Conservation (phyloP, 345 rosid species). For the Eucalyptus fibrosa region DNA sequence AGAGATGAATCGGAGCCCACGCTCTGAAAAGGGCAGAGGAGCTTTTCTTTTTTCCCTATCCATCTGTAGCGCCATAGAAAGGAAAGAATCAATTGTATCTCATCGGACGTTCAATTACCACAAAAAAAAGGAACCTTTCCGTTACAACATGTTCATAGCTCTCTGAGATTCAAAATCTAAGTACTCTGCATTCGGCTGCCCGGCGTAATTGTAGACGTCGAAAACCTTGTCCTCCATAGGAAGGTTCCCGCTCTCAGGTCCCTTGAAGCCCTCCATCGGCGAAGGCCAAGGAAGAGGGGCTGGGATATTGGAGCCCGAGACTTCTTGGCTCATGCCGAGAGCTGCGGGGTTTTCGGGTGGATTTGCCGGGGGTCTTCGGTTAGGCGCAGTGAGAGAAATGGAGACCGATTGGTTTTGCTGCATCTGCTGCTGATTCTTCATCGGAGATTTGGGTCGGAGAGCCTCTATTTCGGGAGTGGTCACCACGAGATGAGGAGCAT, state of each 20-base stretch:
- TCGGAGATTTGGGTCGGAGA: constrained; percentile 90
- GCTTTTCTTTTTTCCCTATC: neutral
- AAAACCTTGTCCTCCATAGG: constrained; percentile 34
- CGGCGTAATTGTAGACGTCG: constrained; percentile 36
- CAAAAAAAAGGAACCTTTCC: neutral
- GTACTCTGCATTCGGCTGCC: constrained; percentile 26
- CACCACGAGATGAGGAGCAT: constrained; percentile 72
- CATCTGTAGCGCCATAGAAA: neutral
- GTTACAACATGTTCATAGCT: constrained; percentile 31
- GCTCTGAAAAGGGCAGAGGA: neutral
- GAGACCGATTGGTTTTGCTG: constrained; percentile 42
- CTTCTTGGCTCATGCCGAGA: constrained; percentile 49
- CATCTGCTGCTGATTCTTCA: constrained; percentile 89
- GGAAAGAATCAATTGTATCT: neutral
- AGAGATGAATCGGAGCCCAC: neutral
- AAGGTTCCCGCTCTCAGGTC: constrained; percentile 28
- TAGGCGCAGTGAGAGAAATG: constrained; percentile 48
- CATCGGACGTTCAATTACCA: neutral
- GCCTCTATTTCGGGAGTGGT: constrained; percentile 85
- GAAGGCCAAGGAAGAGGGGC: constrained; percentile 51
- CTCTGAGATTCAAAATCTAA: constrained; percentile 38
- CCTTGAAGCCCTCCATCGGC: constrained; percentile 53
- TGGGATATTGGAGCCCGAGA: constrained; percentile 42
- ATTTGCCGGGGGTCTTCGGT: constrained; percentile 57
- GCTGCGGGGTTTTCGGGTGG: constrained; percentile 56